These are phyloP conservation scores for Coemansia sp. DNA, from an alignment of 192 early-diverging fungal genomes.

Conservation along the genomic window DNA sequence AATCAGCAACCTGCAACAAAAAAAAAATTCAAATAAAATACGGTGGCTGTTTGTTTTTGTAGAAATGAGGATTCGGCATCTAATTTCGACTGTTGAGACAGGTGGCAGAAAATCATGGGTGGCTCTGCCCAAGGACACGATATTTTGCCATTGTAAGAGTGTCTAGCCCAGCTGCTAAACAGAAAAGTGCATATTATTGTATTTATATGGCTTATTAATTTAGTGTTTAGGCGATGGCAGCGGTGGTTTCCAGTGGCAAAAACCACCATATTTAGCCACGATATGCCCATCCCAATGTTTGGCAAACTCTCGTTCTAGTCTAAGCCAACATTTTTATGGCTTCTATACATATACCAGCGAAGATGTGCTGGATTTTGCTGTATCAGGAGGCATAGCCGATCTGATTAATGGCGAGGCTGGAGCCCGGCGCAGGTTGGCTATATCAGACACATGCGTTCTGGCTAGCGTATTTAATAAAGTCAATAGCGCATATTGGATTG, in stretches of 20 bases:
- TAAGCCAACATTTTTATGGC: no score
- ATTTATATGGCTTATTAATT: background rate
- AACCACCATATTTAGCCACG: constrained; percentile 62
- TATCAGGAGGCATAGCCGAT: constrained; percentile 71
- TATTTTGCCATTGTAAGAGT: constrained; percentile 77
- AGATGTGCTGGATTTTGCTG: constrained; percentile 70
- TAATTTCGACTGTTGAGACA: constrained; percentile 2
- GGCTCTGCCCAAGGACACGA: constrained; percentile 47
- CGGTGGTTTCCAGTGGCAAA: no score
- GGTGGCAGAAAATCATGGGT: background rate
- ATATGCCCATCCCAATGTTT: constrained; percentile 54
- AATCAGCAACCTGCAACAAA: no score
- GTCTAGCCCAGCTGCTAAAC: constrained; percentile 57
- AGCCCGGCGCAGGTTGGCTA: constrained; percentile 61
- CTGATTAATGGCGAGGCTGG: constrained; percentile 76
- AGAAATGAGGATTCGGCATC: background rate
- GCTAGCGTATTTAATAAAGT: constrained; percentile 57
- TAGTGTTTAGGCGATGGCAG: no score
- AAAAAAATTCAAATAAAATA: no score
- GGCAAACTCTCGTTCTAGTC: no score
- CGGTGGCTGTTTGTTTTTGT: no score
- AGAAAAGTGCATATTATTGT: constrained; percentile 25
- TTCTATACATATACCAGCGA: constrained; percentile 64
- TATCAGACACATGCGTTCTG: constrained; percentile 63
- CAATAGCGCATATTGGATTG: constrained; percentile 65